Percentiles rank a stretch among this genome's conserved stretches.
phyloP scores from a whole-genome alignment of 2,329 filamentous ascomycete species.

The Pseudogymnoascus sp. region DNA sequence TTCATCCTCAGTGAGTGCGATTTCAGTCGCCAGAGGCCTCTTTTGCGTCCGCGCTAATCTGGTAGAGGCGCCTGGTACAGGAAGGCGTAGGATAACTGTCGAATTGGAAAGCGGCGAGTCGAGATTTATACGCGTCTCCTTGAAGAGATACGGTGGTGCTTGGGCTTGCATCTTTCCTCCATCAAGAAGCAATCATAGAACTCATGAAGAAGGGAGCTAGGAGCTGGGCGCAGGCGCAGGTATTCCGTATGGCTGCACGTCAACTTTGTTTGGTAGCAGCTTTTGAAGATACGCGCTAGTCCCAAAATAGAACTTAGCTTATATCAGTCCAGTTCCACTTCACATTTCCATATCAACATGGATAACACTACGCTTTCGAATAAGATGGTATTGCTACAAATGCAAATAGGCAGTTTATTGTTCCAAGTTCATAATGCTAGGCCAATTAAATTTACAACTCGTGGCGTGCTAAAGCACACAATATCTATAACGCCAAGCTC shows the following conservation, averaged over 20 bases:
- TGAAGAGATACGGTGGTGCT: constrained; percentile 63
- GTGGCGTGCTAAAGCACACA: not conserved
- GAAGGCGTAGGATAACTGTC: constrained; percentile 62
- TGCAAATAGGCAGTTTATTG: not conserved
- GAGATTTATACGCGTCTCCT: constrained; percentile 78
- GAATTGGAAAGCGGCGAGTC: constrained; percentile 63
- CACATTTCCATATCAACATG: constrained; percentile 13
- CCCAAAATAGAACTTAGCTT: constrained; percentile 19
- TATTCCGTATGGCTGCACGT: constrained; percentile 17
- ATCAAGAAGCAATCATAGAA: constrained; percentile 33
- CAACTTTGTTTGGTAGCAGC: constrained; percentile 8
- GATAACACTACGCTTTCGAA: not conserved
- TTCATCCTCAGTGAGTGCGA: constrained; percentile 54
- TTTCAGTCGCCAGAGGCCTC: constrained; percentile 30
- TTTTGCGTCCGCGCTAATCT: constrained; percentile 34
- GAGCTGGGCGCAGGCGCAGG: constrained; percentile 21
- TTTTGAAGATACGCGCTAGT: constrained; percentile 16
- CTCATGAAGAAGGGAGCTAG: constrained; percentile 10
- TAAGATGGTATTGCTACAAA: not conserved
- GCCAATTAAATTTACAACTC: constrained; percentile 6
- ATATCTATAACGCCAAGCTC: constrained; percentile 9
- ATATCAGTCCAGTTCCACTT: not conserved
- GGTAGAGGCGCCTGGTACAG: constrained; percentile 38
- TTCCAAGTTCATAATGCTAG: constrained; percentile 5
- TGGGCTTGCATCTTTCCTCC: constrained; percentile 60